A percentile compares a stretch with the other conserved stretches of the same genome.
These are phyloP conservation scores for Orbilia javanica DNA, from an alignment of 2,329 filamentous ascomycete genomes.

Conservation along the genomic window DNA sequence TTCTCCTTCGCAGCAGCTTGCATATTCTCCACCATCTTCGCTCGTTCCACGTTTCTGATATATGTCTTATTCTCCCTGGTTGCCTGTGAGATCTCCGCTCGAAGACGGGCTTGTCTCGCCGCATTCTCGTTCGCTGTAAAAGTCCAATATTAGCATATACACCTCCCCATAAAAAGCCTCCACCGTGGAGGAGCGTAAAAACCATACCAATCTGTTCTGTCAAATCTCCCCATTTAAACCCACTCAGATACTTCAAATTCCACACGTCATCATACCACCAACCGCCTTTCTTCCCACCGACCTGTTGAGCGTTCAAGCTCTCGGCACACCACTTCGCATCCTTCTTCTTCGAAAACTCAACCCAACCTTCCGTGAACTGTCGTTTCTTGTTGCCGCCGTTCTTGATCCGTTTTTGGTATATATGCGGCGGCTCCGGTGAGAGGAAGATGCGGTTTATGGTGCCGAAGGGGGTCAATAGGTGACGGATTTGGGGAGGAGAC, in stretches of 20 bases:
- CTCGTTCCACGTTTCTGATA: conserved; percentile 80
- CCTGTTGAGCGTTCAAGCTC: conserved; percentile 76
- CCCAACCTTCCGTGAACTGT: conserved; percentile 86
- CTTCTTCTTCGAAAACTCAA: conserved; percentile 81
- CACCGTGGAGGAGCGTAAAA: not conserved
- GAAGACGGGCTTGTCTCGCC: conserved; percentile 79
- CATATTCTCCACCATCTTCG: conserved; percentile 83
- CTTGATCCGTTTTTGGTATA: conserved; percentile 76
- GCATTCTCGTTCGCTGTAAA: conserved; percentile 81
- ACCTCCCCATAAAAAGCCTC: not conserved
- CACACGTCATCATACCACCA: conserved; percentile 90
- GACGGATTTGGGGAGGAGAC: conserved; percentile 82
- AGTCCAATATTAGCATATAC: not conserved
- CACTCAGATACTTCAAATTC: conserved; percentile 83
- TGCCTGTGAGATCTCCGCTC: conserved; percentile 81
- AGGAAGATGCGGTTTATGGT: conserved; percentile 82
- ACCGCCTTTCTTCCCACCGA: conserved; percentile 82
- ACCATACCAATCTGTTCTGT: conserved; percentile 61
- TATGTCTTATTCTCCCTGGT: conserved; percentile 85
- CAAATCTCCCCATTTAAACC: conserved; percentile 81
- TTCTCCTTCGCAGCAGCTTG: conserved; percentile 70
- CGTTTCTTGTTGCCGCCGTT: conserved; percentile 86
- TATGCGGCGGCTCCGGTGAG: conserved; percentile 78
- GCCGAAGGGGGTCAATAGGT: conserved; percentile 80
- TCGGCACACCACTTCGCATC: conserved; percentile 83